Evolutionary conservation across 2,329 filamentous ascomycete species (phyloP), one percentile per base, ranked within the genome.

Genomic region (Sordariomycetes sp.): DNA sequence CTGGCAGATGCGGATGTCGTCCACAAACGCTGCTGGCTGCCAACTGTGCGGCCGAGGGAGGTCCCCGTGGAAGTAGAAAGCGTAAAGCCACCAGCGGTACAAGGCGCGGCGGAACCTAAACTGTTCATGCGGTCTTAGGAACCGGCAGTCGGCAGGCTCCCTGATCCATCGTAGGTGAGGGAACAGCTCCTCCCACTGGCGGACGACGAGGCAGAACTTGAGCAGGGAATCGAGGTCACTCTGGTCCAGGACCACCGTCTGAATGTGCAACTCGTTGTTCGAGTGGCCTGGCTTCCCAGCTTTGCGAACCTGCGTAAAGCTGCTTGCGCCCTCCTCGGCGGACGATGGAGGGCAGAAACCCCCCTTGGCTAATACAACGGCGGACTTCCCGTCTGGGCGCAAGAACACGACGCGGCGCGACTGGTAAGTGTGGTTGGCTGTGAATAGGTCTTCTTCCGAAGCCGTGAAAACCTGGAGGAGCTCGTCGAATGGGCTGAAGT

Each of bases 61-160:
- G 35, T 74, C 72, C 12, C 74, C 74, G 53, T 82, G 79, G 60
- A 81, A 81, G 60, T 79, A 76, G 37, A 73, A 72, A 7, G 77
- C 72, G 61, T 78, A 82, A 3, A 79, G 70, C 78, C 79, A 81
- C 79, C 79, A 83, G 35, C 72, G 68, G 55, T 79, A 80, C 34
- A 82, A 65, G 0, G 77, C 79, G 60, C 73, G 72, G 5, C 80
- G 74, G 55, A 81, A 71, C 54, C 78, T 73, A n/a, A 66, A 61
- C 32, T 70, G 70, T 63, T 83, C 80, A 28, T 71, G 66, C 0
- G 65, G 57, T 8, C 67, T 66, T 6, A 82, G 70, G 43, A 70
- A 71, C 18, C 79, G 74, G 48, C 76, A 74, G 54, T 76, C 67
- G 58, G 76, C 73, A 0, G 73, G 72, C 11, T 71, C 65, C 1